Base-by-base conservation (phyloP, 1,284 basidiomycete species). In the Malassezia japonica region DNA sequence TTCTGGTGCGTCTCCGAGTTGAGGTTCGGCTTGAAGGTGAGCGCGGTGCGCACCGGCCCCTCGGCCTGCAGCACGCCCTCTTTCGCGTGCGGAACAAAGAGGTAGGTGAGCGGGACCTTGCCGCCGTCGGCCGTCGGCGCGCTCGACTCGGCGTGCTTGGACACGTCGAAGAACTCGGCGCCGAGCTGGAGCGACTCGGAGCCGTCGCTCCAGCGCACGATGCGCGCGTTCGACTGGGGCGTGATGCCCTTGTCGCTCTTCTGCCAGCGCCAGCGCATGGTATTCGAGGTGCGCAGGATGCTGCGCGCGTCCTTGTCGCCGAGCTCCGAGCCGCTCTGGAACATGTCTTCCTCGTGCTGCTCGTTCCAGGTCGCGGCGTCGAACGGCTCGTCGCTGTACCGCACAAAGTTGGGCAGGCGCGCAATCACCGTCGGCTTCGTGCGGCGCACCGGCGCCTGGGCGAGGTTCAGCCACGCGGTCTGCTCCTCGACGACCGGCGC, bases 191-290 rank as follows among this genome's bases (percentile, higher is more conserved):
- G 79, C 64, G 86, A 89, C 58, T 87, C 76, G 13, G 84, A 80
- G 23, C 89, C 89, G 68, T 94, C 90, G 20, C 87, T 91, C 89
- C 89, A 94, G 7, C 83, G 82, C 48, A 94, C 82, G 32, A 91
- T 78, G 15, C 88, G 83, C 57, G 83, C 81, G 70, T 94, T 94
- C 8, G 87, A 87, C 76, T 90, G 83, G 57, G 83, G 80, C 62
- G 77, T 76, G 83, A 83, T 76, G 5, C 82, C 84, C 34, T 77
- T 74, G 50, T 81, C 78, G 64, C 59, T 82, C 66, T 84, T 83
- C 8, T 78, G 77, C 87, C 89, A 92, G 54, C 84, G 80, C 88
- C 88, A 92, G 38, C 88, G 81, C 27, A 92, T 78, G 2, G 87
- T 89, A 72, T 90, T 90, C 76, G 88, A 86, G 9, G 89, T 86